These are phyloP conservation scores for Phytophthora citricola DNA, from an alignment of 352 stramenopile species.

Conservation along the genomic window DNA sequence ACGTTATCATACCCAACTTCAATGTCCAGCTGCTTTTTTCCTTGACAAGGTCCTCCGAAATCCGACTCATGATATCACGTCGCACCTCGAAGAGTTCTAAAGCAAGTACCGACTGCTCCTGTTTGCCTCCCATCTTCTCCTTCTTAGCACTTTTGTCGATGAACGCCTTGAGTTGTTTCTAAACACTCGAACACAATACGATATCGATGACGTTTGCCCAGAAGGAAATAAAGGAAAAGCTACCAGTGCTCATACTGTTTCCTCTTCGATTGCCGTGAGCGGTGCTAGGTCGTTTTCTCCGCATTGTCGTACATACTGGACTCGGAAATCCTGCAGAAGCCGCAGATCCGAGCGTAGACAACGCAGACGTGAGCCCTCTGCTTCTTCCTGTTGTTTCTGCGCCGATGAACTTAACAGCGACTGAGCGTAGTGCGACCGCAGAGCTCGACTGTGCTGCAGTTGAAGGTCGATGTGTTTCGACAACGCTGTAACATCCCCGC, in stretches of 20 bases:
- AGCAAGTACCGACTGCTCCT: constrained; percentile 44
- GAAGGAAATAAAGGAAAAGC: neutral
- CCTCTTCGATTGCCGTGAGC: constrained; percentile 36
- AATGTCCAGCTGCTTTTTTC: constrained; percentile 66
- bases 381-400: constrained; percentile 56
- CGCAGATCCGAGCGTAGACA: constrained; percentile 67
- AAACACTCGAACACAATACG: neutral
- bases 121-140: constrained; percentile 64
- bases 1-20: constrained; percentile 51
- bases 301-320: constrained; percentile 43
- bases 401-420: constrained; percentile 51
- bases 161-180: constrained; percentile 66
- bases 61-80: constrained; percentile 69
- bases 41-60: constrained; percentile 76
- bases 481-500: constrained; percentile 70
- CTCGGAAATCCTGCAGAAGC: constrained; percentile 68
- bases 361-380: constrained; percentile 58
- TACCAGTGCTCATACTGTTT: constrained; percentile 36
- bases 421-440: constrained; percentile 65
- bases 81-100: constrained; percentile 73
- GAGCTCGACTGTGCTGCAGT: constrained; percentile 67
- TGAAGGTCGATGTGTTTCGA: constrained; percentile 80
- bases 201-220: neutral
- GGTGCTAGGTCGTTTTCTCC: constrained; percentile 24
- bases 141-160: constrained; percentile 66